phyloP scores from a whole-genome alignment of 2,329 filamentous ascomycete species.

The Sphaerulina populicola region DNA sequence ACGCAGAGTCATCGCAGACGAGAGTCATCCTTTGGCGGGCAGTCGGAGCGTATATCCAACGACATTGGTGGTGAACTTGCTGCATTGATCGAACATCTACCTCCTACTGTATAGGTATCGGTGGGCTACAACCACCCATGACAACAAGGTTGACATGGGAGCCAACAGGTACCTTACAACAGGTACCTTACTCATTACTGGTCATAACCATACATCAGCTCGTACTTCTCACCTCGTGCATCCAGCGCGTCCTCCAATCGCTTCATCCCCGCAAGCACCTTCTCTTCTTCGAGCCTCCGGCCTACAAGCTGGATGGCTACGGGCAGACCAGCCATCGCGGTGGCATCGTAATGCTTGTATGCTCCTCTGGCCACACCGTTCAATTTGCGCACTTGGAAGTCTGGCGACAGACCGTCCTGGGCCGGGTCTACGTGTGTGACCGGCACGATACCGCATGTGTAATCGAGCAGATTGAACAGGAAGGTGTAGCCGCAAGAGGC shows the following conservation, averaged over 20 bases:
- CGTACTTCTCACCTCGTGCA: slow-evolving; percentile 43
- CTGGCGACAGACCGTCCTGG: slow-evolving; percentile 56
- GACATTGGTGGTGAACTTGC: neutral
- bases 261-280: slow-evolving; percentile 74
- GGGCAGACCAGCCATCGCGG: slow-evolving; percentile 76
- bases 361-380: slow-evolving; percentile 76
- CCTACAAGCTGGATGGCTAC: slow-evolving; percentile 81
- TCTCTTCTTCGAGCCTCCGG: slow-evolving; percentile 73
- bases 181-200: too few species aligned
- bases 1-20: neutral
- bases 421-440: slow-evolving; percentile 71
- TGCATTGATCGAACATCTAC: neutral
- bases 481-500: slow-evolving; percentile 90
- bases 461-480: slow-evolving; percentile 85
- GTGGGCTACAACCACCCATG: too few species aligned
- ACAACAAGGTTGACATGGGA: too few species aligned
- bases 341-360: slow-evolving; percentile 76
- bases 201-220: slow-evolving; percentile 36
- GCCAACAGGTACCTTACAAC: too few species aligned
- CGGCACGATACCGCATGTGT: slow-evolving; percentile 72
- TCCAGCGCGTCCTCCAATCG: slow-evolving; percentile 66
- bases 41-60: neutral
- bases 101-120: too few species aligned
- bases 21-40: neutral
- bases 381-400: slow-evolving; percentile 54